Evolutionary conservation across 148 eudicot genomes (phyloP), one percentile per base, ranked within the genome.

Genomic region (Rhododendron ovatum): DNA sequence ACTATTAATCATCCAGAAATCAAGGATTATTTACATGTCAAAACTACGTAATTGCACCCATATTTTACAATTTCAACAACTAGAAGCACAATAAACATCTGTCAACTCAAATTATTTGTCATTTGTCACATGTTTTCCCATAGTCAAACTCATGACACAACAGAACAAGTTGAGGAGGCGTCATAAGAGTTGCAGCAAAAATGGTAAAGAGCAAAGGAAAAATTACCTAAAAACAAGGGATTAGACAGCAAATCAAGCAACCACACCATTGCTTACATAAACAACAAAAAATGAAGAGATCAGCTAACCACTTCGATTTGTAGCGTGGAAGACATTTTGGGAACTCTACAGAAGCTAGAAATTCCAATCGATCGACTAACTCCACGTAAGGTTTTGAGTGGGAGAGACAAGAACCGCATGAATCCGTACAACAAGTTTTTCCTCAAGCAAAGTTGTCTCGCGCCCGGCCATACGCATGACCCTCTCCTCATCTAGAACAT

Each of bases 221-320:
- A 59, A 59, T 22, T 30, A 37, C 63, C 15, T 8, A 13, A 24
- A 81, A 81, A 28, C 7, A 43, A 73, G 10, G 1, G 20, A 33
- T 7, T 37, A 12, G 1, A 83, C 35, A 61, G 48, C 41, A 82
- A n/a, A 78, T 65, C 33, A 43, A 63, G 48, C 13, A 26, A 11
- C 28, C 50, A 86, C 59, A 47, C 61, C 71, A 35, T 45, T 15
- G 22, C 24, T 53, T 26, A 81, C 26, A 39, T 24, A 1, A 78
- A 53, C 81, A 26, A 20, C 1, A 48, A 7, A 17, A 89, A 81
- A 6, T 5, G 82, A 28, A 67, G 35, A 87, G 65, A 86, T 61
- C 77, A 78, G 63, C 94, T 91, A 83, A 96, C 98, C 95, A 93
- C 82, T 89, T 94, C 98, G 65, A 96, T 91, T 89, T 96, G 96